These are phyloP conservation scores for Priceomyces castillae DNA, from an alignment of 805 yeast genomes.

Conservation along the genomic window DNA sequence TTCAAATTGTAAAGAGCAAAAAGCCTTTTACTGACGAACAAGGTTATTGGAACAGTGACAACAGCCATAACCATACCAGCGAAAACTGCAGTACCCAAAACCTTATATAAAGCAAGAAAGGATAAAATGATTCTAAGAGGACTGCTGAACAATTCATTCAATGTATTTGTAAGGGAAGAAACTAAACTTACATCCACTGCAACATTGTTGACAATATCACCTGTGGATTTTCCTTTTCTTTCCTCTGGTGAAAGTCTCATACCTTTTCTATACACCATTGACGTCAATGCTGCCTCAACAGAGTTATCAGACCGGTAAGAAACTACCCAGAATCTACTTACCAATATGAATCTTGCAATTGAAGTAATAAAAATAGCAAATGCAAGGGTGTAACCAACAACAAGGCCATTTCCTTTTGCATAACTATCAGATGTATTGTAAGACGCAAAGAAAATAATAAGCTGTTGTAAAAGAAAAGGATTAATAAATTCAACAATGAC, in stretches of 20 bases:
- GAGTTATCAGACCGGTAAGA: slow-evolving; percentile 13
- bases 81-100: slow-evolving; percentile 35
- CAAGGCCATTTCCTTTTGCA: slow-evolving; percentile 14
- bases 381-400: slow-evolving; percentile 26
- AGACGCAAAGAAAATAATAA: slow-evolving; percentile 25
- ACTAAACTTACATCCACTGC: slow-evolving; percentile 27
- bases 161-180: slow-evolving; percentile 13
- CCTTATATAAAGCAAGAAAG: slow-evolving; percentile 30
- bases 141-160: slow-evolving; percentile 20
- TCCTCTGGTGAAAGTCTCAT: slow-evolving; percentile 30
- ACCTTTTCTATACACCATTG: slow-evolving; percentile 28
- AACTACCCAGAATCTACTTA: slow-evolving; percentile 19
- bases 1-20: slow-evolving; percentile 22
- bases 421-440: slow-evolving; percentile 8
- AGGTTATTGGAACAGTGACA: slow-evolving; percentile 31
- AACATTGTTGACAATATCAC: slow-evolving; percentile 33
- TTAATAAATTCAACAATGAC: slow-evolving; percentile 20
- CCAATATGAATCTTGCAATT: slow-evolving; percentile 19
- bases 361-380: slow-evolving; percentile 24
- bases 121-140: slow-evolving; percentile 26
- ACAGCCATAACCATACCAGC: slow-evolving; percentile 34
- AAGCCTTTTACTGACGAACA: slow-evolving; percentile 25
- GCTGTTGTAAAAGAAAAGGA: slow-evolving; percentile 30
- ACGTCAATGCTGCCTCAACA: slow-evolving; percentile 20
- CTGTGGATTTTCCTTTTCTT: slow-evolving; percentile 29